Conservation (phyloP, 257 asterid genomes). For the Solanum infundibuliforme region DNA sequence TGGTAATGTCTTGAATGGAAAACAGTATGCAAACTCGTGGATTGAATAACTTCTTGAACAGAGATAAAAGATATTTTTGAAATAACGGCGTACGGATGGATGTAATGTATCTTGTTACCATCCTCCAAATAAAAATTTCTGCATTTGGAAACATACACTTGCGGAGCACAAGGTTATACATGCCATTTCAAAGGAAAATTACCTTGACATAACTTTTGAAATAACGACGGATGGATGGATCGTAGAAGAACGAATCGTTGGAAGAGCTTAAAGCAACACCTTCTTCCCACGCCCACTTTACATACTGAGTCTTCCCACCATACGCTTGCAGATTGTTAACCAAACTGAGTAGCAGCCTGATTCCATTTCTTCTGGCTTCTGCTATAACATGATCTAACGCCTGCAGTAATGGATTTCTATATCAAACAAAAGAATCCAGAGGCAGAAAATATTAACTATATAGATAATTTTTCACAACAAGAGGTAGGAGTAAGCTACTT, state of each 20-base stretch:
- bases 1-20: not conserved
- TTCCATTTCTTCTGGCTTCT: conserved; percentile 62
- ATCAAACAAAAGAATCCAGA: not conserved
- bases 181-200: conserved; percentile 9
- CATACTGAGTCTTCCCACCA: conserved; percentile 94
- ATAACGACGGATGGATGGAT: conserved; percentile 81
- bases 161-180: not conserved
- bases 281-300: conserved; percentile 99
- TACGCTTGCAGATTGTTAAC: conserved; percentile 94
- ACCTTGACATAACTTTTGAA: conserved; percentile 89
- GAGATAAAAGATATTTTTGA: not conserved
- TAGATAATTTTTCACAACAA: not conserved
- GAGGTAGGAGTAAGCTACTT: not conserved
- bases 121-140: not conserved
- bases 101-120: not conserved
- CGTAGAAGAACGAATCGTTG: conserved; percentile 93
- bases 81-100: not conserved
- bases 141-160: not conserved
- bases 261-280: conserved; percentile 92
- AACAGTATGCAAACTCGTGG: not conserved
- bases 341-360: conserved; percentile 67
- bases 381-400: conserved; percentile 94
- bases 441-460: not conserved
- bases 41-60: not conserved
- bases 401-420: conserved; percentile 14